A percentile compares a stretch with the other conserved stretches of the same genome.
Conservation (phyloP, 768 basidiomycete genomes). For the Hygrocybe punicea region DNA sequence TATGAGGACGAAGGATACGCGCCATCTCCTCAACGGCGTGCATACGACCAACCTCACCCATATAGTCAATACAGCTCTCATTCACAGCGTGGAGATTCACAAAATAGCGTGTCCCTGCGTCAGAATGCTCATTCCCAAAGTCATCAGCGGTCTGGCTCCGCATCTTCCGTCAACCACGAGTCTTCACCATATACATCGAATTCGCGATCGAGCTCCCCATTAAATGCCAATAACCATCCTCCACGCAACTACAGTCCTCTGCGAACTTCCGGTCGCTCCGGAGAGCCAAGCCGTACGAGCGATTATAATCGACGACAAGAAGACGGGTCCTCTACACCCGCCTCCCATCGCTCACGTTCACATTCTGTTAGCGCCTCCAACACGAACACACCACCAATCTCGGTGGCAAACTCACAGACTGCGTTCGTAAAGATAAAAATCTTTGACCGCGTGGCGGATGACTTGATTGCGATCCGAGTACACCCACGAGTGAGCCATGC, state of each 20-base stretch:
- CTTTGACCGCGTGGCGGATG: conserved; percentile 88
- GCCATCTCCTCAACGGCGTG: conserved; percentile 40
- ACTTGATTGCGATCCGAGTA: conserved; percentile 94
- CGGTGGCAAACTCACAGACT: conserved; percentile 71
- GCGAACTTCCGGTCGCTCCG: conserved; percentile 29
- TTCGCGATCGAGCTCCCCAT: conserved; percentile 44
- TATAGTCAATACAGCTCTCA: not conserved
- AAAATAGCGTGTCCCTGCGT: conserved; percentile 30
- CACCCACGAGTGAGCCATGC: conserved; percentile 84
- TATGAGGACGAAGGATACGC: conserved; percentile 60
- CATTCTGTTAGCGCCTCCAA: conserved; percentile 52
- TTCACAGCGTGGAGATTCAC: conserved; percentile 25
- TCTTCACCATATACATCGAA: conserved; percentile 37
- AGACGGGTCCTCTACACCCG: conserved; percentile 37
- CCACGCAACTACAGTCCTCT: conserved; percentile 11
- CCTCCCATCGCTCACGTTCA: conserved; percentile 51
- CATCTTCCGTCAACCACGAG: conserved; percentile 44
- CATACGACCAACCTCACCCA: conserved; percentile 25
- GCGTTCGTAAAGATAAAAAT: conserved; percentile 99
- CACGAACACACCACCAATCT: conserved; percentile 68
- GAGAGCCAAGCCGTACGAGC: conserved; percentile 19
- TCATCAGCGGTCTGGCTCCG: conserved; percentile 51
- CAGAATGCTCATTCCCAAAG: conserved; percentile 44
- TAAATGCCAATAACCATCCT: conserved; percentile 8
- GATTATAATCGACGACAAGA: conserved; percentile 33